Evolutionary conservation across 345 rosid genomes (phyloP).

Genomic region (Populus simonii): DNA sequence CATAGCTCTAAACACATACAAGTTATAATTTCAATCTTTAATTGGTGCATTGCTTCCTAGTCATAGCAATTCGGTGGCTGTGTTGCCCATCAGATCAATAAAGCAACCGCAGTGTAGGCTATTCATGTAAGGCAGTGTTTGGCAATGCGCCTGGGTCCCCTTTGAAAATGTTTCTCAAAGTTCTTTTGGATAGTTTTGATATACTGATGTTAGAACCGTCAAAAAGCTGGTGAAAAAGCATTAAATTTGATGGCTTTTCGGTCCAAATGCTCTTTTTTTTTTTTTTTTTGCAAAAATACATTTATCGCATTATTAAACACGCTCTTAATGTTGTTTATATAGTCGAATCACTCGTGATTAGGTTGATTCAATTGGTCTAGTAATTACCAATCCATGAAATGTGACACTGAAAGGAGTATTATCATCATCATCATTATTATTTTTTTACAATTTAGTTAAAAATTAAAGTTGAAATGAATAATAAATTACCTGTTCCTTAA

Average conservation of each 20-base stretch:
- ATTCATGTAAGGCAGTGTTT: neutral
- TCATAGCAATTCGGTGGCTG: neutral
- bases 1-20: neutral
- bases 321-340: neutral
- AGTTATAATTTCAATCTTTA: too few relatives aligned
- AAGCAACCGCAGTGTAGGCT: neutral
- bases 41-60: neutral
- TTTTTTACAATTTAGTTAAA: neutral
- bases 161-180: neutral
- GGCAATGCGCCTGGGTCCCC: neutral
- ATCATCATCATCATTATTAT: neutral
- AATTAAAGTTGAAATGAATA: neutral
- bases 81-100: neutral
- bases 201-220: neutral
- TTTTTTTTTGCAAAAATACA: neutral
- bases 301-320: neutral
- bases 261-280: neutral
- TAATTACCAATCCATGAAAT: neutral
- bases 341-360: neutral
- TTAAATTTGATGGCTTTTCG: neutral
- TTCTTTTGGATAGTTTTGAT: too few relatives aligned
- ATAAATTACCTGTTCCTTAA: neutral
- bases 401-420: neutral
- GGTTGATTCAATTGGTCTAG: neutral
- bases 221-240: neutral